Evolutionary conservation across 2,329 filamentous ascomycete genomes (phyloP).

Genomic region (Chrysosporium keratinophilum): DNA sequence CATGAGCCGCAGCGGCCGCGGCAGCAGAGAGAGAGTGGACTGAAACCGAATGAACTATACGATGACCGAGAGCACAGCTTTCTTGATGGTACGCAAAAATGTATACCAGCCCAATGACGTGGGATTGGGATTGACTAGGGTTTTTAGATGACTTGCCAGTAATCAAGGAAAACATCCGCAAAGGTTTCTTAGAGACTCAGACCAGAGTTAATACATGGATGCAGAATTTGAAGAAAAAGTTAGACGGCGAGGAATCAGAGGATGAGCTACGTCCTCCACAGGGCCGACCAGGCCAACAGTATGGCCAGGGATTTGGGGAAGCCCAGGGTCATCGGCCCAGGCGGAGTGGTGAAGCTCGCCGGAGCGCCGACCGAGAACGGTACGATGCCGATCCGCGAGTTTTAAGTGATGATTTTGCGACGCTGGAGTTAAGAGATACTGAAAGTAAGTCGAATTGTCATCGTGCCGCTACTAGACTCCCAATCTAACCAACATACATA

Average conservation of each 20-base stretch:
- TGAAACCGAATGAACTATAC: constrained; percentile 48
- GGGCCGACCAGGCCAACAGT: constrained; percentile 24
- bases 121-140: neutral
- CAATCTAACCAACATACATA: constrained; percentile 19
- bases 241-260: constrained; percentile 79
- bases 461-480: constrained; percentile 1
- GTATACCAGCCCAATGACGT: constrained; percentile 11
- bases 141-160: constrained; percentile 72
- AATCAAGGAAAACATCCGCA: constrained; percentile 83
- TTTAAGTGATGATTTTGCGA: constrained; percentile 75
- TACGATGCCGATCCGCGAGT: constrained; percentile 94
- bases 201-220: constrained; percentile 90
- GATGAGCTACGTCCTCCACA: constrained; percentile 42
- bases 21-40: constrained; percentile 43
- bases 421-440: constrained; percentile 52
- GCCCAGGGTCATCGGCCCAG: constrained; percentile 41
- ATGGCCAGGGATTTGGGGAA: constrained; percentile 18
- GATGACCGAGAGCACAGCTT: constrained; percentile 77
- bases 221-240: constrained; percentile 77
- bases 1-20: constrained; percentile 28
- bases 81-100: constrained; percentile 53
- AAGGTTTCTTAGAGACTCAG: constrained; percentile 92
- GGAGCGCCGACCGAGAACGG: constrained; percentile 77
- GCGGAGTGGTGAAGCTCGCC: constrained; percentile 53
- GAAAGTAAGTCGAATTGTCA: constrained; percentile 38